Conservation (phyloP, 371 early-diverging fungal genomes). For the Rhizomucor pusillus region DNA sequence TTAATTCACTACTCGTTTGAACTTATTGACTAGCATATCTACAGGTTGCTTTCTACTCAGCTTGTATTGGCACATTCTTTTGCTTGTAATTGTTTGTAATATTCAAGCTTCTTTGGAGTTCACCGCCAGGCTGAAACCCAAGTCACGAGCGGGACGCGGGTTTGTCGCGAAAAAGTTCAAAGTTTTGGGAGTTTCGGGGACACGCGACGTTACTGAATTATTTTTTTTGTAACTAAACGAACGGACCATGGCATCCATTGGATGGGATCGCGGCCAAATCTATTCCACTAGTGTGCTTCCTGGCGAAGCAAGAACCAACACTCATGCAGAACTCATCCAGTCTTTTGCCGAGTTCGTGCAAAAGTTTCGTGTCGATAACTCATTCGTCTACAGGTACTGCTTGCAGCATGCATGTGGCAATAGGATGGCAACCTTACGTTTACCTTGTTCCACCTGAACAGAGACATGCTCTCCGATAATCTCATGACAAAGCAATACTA, state of each 20-base stretch:
- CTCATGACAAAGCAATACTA: constrained; percentile 69
- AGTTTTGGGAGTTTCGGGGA: too few species aligned
- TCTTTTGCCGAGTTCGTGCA: constrained; percentile 73
- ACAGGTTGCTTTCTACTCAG: too few species aligned
- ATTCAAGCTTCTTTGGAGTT: too few species aligned
- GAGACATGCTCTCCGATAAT: constrained; percentile 91
- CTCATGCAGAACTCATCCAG: constrained; percentile 54
- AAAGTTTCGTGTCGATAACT: constrained; percentile 72
- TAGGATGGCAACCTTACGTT: background rate
- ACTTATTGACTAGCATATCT: too few species aligned
- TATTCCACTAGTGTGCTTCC: constrained; percentile 69
- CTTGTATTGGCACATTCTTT: too few species aligned
- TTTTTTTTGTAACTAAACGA: too few species aligned
- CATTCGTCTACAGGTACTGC: constrained; percentile 70
- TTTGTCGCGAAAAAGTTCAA: too few species aligned
- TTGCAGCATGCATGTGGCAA: background rate
- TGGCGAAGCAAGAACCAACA: constrained; percentile 55
- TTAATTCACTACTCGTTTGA: too few species aligned
- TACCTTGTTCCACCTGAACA: constrained; percentile 17
- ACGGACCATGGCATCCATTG: constrained; percentile 59
- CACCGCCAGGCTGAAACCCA: too few species aligned
- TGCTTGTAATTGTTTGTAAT: too few species aligned
- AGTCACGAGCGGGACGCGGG: too few species aligned
- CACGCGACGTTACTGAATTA: too few species aligned
- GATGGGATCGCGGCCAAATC: constrained; percentile 83